These are phyloP conservation scores for Acanthamoeba pearcei DNA, from an alignment of 208 protist genomes.

Conservation along the genomic window DNA sequence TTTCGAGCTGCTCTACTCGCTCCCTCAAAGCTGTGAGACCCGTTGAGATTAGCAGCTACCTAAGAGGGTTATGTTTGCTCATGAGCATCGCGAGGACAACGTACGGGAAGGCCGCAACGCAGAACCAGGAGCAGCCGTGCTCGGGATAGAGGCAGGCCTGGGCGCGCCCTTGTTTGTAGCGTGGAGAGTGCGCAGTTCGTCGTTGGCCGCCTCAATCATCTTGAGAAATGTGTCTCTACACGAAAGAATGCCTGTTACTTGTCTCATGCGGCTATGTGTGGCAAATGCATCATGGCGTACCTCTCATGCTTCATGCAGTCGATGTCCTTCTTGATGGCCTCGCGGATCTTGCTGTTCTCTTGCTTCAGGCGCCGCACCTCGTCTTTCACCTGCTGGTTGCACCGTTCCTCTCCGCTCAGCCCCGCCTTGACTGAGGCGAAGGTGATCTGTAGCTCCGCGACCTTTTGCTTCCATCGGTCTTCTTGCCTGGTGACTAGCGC, in stretches of 20 bases:
- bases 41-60: no score
- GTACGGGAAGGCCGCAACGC: no score
- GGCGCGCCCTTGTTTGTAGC: neutral
- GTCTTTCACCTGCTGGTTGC: constrained; percentile 36
- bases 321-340: neutral
- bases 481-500: constrained; percentile 2
- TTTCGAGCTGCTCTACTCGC: no score
- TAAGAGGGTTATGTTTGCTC: no score
- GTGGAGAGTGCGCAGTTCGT: constrained; percentile 1
- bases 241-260: neutral
- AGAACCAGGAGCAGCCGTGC: no score
- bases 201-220: neutral
- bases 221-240: neutral
- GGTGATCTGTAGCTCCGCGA: constrained; percentile 17
- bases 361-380: neutral
- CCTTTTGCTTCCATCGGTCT: constrained; percentile 57
- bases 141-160: neutral
- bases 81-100: no score
- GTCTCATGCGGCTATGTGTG: neutral
- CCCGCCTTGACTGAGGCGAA: neutral
- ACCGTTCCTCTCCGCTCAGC: neutral
- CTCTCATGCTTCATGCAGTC: neutral
- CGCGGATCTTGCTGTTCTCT: neutral
- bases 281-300: neutral
- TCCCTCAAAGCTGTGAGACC: no score